Conservation (phyloP, 2,329 filamentous ascomycete species). For the Colletotrichum sp. region DNA sequence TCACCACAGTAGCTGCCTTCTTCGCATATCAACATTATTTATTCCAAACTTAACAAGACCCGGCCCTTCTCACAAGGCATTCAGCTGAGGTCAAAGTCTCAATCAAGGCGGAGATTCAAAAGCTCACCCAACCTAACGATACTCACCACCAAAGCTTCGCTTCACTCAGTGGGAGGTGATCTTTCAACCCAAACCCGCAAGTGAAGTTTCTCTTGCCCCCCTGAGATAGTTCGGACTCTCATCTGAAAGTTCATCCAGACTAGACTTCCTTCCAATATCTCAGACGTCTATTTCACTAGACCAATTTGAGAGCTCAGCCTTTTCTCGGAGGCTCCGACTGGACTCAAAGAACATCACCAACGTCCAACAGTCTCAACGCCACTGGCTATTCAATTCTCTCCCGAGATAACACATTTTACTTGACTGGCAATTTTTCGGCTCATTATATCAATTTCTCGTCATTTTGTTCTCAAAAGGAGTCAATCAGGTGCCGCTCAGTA, state of each 20-base stretch:
- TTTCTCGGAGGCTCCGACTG: fast-evolving
- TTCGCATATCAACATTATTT: too few relatives aligned
- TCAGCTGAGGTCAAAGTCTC: background rate
- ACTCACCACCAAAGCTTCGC: background rate
- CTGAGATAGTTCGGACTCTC: fast-evolving
- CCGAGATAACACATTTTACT: background rate
- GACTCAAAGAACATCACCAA: background rate
- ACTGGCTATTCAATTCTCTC: background rate
- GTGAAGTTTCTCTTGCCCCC: background rate
- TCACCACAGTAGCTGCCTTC: too few relatives aligned
- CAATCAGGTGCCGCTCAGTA: background rate
- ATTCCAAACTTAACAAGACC: too few relatives aligned
- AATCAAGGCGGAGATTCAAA: too few relatives aligned
- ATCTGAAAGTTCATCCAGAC: background rate
- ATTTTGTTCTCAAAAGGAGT: background rate
- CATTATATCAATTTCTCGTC: background rate
- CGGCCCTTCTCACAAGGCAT: too few relatives aligned
- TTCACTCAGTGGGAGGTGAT: background rate
- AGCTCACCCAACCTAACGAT: too few relatives aligned
- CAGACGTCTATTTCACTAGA: background rate
- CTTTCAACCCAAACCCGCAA: background rate
- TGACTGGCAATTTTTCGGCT: background rate
- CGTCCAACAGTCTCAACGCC: background rate
- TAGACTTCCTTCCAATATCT: background rate
- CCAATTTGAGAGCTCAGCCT: background rate